These are phyloP conservation scores for Blumeria graminis DNA, from an alignment of 2,329 filamentous ascomycete species.

Conservation along the genomic window DNA sequence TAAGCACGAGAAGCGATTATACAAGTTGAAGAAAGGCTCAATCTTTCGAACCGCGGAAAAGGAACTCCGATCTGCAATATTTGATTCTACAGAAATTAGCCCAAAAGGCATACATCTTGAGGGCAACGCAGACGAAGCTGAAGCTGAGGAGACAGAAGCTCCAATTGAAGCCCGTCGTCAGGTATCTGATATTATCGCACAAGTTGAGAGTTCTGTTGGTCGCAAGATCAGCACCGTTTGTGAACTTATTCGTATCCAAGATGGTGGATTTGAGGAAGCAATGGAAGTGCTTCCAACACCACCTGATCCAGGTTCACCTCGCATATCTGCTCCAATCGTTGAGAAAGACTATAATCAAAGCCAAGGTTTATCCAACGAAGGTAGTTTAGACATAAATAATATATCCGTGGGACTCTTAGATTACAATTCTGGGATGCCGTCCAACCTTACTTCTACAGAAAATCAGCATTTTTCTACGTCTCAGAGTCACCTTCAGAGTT, in stretches of 20 bases:
- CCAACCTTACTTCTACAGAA: conserved; percentile 27
- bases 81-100: conserved; percentile 27
- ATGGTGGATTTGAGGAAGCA: conserved; percentile 45
- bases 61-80: conserved; percentile 41
- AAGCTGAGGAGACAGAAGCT: conserved; percentile 15
- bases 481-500: conserved; percentile 31
- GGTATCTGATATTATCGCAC: conserved; percentile 48
- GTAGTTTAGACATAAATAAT: conserved; percentile 38
- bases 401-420: conserved; percentile 41
- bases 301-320: conserved; percentile 18
- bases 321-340: conserved; percentile 27
- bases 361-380: conserved; percentile 24
- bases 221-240: conserved; percentile 40
- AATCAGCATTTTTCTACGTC: conserved; percentile 26
- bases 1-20: conserved; percentile 52
- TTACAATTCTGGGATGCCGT: conserved; percentile 37
- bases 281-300: too few species aligned
- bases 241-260: conserved; percentile 46
- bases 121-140: conserved; percentile 27
- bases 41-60: conserved; percentile 51
- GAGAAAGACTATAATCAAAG: conserved; percentile 27
- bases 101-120: conserved; percentile 40
- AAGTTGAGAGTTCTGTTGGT: conserved; percentile 48
- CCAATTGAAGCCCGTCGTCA: conserved; percentile 15
- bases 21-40: conserved; percentile 47